Evolutionary conservation across 495 filamentous ascomycete genomes (phyloP).

Genomic region (Trichoderma erinaceum): DNA sequence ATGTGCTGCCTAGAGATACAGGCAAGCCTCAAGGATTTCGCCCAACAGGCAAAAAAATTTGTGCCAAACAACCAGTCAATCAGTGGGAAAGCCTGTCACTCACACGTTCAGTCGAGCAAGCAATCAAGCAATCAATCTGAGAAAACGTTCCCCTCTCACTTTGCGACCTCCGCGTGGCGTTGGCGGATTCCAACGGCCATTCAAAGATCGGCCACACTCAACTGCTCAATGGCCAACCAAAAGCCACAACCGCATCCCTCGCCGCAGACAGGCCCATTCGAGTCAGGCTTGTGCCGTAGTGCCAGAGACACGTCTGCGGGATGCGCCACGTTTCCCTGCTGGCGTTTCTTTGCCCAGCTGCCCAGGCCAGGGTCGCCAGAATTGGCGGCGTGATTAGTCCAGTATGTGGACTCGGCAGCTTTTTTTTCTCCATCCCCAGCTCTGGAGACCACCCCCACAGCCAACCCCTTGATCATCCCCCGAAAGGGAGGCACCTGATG

Average conservation of each 20-base stretch:
- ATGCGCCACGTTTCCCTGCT: conserved; percentile 12
- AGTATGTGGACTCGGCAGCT: too few relatives aligned
- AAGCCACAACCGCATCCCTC: background rate
- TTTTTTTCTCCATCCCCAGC: too few relatives aligned
- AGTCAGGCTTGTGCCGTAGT: conserved; percentile 11
- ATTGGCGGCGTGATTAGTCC: background rate
- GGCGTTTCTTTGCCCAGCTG: background rate
- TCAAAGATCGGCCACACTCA: background rate
- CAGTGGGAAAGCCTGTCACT: too few relatives aligned
- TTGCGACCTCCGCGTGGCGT: background rate
- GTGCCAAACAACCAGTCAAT: too few relatives aligned
- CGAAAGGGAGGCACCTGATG: conserved; percentile 3
- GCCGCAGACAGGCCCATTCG: conserved; percentile 3
- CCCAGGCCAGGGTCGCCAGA: background rate
- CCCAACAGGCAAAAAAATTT: background rate
- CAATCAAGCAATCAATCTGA: too few relatives aligned
- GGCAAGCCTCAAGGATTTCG: background rate
- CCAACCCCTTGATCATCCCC: conserved; percentile 3
- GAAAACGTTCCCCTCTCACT: background rate
- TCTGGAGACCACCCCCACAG: background rate
- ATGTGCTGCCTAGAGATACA: background rate
- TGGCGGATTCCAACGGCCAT: background rate
- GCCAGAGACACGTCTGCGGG: conserved; percentile 12
- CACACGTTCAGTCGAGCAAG: too few relatives aligned
- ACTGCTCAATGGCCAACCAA: background rate